Evolutionary conservation across 1,284 basidiomycete species (phyloP).

Genomic region (Gymnopus androsaceus): DNA sequence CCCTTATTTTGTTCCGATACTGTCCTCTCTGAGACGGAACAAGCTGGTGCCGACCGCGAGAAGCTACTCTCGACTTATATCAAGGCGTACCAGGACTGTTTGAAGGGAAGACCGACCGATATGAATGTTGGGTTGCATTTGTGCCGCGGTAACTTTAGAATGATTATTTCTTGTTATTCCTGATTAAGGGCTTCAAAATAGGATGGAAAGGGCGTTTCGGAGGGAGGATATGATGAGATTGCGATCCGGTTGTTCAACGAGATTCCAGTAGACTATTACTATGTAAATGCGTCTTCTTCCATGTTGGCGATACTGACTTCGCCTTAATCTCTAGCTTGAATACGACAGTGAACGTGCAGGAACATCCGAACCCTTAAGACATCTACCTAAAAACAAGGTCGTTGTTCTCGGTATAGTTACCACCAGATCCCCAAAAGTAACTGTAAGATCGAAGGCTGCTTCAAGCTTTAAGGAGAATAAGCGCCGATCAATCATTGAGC

Average conservation of each 20-base stretch:
- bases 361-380: conserved; percentile 4
- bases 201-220: too few relatives aligned
- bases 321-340: too few relatives aligned
- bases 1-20: conserved; percentile 1
- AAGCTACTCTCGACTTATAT: conserved; percentile 35
- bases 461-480: too few relatives aligned
- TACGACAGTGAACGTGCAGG: conserved; percentile 14
- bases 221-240: conserved; percentile 45
- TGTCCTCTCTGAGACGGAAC: background rate
- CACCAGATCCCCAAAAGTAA: background rate
- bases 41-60: conserved; percentile 17
- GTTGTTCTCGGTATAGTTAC: conserved; percentile 5
- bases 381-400: background rate
- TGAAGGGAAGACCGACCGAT: conserved; percentile 34
- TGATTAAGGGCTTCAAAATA: too few relatives aligned
- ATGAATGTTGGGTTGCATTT: conserved; percentile 43
- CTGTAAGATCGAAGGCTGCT: too few relatives aligned
- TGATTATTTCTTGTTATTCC: background rate
- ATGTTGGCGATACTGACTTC: too few relatives aligned
- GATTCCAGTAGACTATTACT: conserved; percentile 12
- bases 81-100: conserved; percentile 35
- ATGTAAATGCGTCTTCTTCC: too few relatives aligned
- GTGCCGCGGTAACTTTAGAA: conserved; percentile 38
- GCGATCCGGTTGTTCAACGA: conserved; percentile 23
- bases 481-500: too few relatives aligned